phyloP scores from a whole-genome alignment of 164 flowering plant species.

The Taxillus chinensis region DNA sequence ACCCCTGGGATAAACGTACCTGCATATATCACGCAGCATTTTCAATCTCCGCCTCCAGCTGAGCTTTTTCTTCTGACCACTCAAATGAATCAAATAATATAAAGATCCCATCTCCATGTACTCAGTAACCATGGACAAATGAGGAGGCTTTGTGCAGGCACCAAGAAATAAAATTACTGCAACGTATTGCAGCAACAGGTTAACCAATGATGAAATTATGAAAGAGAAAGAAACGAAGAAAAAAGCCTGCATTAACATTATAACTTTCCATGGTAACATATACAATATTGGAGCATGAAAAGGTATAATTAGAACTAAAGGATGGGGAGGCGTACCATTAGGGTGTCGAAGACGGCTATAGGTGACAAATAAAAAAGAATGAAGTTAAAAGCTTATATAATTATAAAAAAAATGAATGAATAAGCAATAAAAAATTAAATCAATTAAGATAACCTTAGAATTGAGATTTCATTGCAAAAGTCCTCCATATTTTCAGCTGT shows the following conservation, averaged over 20 bases:
- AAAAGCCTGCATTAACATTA: neutral
- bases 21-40: constrained; percentile 96
- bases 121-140: constrained; percentile 89
- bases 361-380: constrained; percentile 6
- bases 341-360: constrained; percentile 97
- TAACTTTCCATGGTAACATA: neutral
- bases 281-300: neutral
- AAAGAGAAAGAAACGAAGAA: neutral
- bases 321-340: constrained; percentile 54
- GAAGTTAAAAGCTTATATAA: constrained; percentile 18
- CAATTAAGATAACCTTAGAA: constrained; percentile 50
- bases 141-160: constrained; percentile 92
- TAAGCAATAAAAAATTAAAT: neutral
- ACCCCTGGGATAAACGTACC: constrained; percentile 33
- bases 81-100: constrained; percentile 71
- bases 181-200: constrained; percentile 6
- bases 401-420: neutral
- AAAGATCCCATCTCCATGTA: constrained; percentile 97
- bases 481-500: constrained; percentile 96
- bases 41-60: constrained; percentile 79
- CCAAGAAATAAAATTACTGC: constrained; percentile 95
- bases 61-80: constrained; percentile 87
- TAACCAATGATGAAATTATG: neutral
- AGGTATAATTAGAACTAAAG: neutral
- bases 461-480: constrained; percentile 93